A percentile compares a stretch with the other conserved stretches of the same genome.
These are phyloP conservation scores for Neurospora intermedia DNA, from an alignment of 495 filamentous ascomycete species.

Conservation along the genomic window DNA sequence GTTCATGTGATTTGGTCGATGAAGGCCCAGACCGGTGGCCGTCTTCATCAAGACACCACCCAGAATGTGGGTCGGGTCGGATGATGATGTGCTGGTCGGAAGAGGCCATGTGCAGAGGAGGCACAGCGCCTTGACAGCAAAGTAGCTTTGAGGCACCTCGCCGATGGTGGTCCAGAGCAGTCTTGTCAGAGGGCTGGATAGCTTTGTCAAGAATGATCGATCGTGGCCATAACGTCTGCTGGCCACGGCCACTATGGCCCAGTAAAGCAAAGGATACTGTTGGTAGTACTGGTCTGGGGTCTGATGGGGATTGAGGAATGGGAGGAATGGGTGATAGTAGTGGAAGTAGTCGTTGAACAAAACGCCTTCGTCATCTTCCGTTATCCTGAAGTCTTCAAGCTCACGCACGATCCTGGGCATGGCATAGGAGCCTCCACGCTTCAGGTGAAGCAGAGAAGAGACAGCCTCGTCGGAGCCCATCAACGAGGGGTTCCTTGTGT, in stretches of 20 bases:
- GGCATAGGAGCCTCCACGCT: slow-evolving; percentile 44
- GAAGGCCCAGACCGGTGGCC: slow-evolving; percentile 81
- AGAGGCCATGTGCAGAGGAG: slow-evolving; percentile 86
- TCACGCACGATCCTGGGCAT: slow-evolving; percentile 40
- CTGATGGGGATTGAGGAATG: slow-evolving; percentile 63
- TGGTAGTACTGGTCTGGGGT: slow-evolving; percentile 66
- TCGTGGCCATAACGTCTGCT: slow-evolving; percentile 62
- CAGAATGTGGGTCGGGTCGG: slow-evolving; percentile 83
- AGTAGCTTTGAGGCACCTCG: slow-evolving; percentile 75
- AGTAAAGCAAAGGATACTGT: slow-evolving; percentile 68
- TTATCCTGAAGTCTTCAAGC: slow-evolving; percentile 65
- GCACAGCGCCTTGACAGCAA: slow-evolving; percentile 84
- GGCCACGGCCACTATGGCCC: slow-evolving; percentile 76
- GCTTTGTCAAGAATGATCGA: slow-evolving; percentile 51
- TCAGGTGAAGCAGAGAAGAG: slow-evolving; percentile 68
- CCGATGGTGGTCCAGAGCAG: slow-evolving; percentile 75
- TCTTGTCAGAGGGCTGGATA: slow-evolving; percentile 61
- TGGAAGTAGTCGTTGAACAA: slow-evolving; percentile 76
- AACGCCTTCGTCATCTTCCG: slow-evolving; percentile 58
- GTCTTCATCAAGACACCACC: slow-evolving; percentile 89
- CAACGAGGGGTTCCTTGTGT: slow-evolving; percentile 43
- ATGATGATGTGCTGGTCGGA: slow-evolving; percentile 74
- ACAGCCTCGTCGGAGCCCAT: slow-evolving; percentile 82
- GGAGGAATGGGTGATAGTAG: slow-evolving; percentile 75
- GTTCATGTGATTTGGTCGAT: slow-evolving; percentile 79